Evolutionary conservation across 805 yeast species (phyloP), one percentile per base, ranked within the genome.

Genomic region (Geotrichum ghanense): DNA sequence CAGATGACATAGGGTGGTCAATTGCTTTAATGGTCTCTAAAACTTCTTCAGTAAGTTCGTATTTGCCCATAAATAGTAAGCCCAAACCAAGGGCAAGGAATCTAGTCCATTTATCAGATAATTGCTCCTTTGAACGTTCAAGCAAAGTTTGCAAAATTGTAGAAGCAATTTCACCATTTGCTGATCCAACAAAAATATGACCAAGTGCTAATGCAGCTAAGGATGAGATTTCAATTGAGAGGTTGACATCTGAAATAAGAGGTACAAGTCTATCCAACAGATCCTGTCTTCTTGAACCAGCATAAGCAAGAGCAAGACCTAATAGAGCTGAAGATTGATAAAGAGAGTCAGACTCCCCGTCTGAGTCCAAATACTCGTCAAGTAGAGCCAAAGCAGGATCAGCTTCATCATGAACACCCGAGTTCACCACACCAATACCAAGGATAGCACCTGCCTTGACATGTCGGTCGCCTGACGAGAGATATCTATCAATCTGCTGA

Each of bases 371-470:
- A 58, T 83, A 85, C 52, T 90, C 97, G 6, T 60, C 87, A 52
- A 92, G 73, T 54, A 92, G 68, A 23, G 95, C 79, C 51, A 86
- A 72, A 4, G 97, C 90, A 1, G 97, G 90, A 53, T 88, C 97
- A 40, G 89, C 86, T 51, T 90, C 98, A 61, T 90, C 96, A 65
- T 86, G 95, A 47, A 92, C 90, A 65, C 95, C 94, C 20, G 94
- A 74, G 23, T 95, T 85, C 3, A 87, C 81, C 43, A 92, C 75
- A 64, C 97, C 98, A 65, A 87, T 86, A 64, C 97, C 99, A 54
- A 92, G 73, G 49, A 92, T 72, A 3, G 98, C 95, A 66, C 99
- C 99, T 4, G 97, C 96, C 67, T 87, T 87, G 54, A 89, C 78
- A 59, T 86, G 90, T 49, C 79, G 81, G 56, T 88, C 95, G 16